These are phyloP conservation scores for Groenewaldozyma tartarivorans DNA, from an alignment of 805 yeast species.

Conservation along the genomic window DNA sequence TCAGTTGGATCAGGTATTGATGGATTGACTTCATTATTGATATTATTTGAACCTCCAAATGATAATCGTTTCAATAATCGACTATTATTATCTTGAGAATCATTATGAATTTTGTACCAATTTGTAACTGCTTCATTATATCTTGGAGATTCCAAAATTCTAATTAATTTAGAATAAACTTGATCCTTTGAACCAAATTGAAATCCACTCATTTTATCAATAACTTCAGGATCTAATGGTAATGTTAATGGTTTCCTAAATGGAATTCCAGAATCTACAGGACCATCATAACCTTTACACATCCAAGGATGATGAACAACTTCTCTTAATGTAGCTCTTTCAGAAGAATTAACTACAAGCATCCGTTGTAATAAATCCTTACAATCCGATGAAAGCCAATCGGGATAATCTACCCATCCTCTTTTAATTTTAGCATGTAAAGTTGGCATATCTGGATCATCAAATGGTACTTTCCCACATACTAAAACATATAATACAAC, in stretches of 20 bases:
- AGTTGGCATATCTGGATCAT: conserved; percentile 85
- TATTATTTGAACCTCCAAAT: conserved; percentile 1
- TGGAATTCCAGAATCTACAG: conserved; percentile 66
- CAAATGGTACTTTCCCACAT: conserved; percentile 97
- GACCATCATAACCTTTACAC: conserved; percentile 73
- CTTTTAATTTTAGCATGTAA: conserved; percentile 88
- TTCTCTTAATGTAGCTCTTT: conserved; percentile 71
- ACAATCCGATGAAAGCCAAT: conserved; percentile 69
- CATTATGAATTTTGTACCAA: conserved; percentile 40
- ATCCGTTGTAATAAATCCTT: conserved; percentile 71
- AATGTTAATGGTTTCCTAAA: conserved; percentile 61
- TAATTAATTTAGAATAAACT: conserved; percentile 45
- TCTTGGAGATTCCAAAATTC: conserved; percentile 50
- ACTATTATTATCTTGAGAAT: not conserved
- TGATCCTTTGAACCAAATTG: conserved; percentile 68
- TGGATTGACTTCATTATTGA: conserved; percentile 7
- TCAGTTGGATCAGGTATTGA: conserved; percentile 56
- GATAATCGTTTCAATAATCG: not conserved
- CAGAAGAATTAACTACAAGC: conserved; percentile 82
- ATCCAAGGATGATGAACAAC: conserved; percentile 92
- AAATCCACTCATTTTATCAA: conserved; percentile 64
- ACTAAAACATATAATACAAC: conserved; percentile 90
- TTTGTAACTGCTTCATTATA: conserved; percentile 53
- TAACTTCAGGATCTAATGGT: conserved; percentile 59
- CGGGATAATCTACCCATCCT: conserved; percentile 88